Conservation (phyloP, 768 basidiomycete genomes). For the Royoungia palumana region DNA sequence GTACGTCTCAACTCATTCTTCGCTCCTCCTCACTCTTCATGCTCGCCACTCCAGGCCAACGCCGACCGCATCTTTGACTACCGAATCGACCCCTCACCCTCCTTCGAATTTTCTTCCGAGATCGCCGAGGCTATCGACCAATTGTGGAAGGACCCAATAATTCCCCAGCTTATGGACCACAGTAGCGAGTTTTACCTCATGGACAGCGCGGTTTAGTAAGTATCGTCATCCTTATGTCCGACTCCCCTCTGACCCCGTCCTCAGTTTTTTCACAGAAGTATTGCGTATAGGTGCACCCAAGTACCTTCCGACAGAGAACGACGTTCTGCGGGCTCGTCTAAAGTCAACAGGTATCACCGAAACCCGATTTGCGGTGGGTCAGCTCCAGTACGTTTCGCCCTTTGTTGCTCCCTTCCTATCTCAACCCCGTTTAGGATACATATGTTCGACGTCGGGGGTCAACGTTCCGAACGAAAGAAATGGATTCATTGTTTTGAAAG, state of each 20-base stretch:
- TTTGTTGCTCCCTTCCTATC: neutral
- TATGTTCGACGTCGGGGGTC: constrained; percentile 81
- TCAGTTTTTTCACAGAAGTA: constrained; percentile 83
- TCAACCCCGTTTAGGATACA: constrained; percentile 38
- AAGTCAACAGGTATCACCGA: constrained; percentile 92
- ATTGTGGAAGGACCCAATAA: constrained; percentile 68
- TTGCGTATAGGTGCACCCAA: constrained; percentile 75
- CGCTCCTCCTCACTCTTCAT: neutral
- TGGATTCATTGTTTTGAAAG: constrained; percentile 80
- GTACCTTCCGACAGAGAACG: constrained; percentile 84
- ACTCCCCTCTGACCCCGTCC: neutral
- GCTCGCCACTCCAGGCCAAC: constrained; percentile 34
- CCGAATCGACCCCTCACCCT: constrained; percentile 38
- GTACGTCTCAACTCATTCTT: constrained; percentile 10
- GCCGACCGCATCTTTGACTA: constrained; percentile 65
- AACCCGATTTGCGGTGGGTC: constrained; percentile 75
- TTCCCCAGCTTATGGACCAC: constrained; percentile 50
- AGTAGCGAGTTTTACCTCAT: constrained; percentile 84
- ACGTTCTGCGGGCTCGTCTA: constrained; percentile 83
- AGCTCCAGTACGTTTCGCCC: constrained; percentile 44
- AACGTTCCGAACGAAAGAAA: constrained; percentile 77
- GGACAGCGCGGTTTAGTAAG: constrained; percentile 91
- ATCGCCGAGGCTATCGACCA: constrained; percentile 67
- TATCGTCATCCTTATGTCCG: constrained; percentile 10
- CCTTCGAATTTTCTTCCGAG: constrained; percentile 53